Evolutionary conservation across 176 grass and related monocot genomes (phyloP).

Genomic region (Poa pratensis): DNA sequence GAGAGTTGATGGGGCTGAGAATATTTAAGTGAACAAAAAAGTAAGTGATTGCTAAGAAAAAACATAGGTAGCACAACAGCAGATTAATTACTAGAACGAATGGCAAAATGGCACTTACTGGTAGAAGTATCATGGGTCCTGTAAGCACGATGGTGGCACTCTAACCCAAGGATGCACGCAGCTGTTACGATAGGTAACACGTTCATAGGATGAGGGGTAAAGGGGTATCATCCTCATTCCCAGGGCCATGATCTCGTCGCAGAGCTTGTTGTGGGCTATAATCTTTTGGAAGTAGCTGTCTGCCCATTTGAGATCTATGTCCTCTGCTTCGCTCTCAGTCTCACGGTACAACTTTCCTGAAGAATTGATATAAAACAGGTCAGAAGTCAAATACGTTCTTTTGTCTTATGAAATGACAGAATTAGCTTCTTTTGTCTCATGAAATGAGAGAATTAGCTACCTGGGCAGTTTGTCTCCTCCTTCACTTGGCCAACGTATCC

Average conservation of each 20-base stretch:
- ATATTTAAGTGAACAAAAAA: background rate
- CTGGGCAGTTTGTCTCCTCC: conserved; percentile 16
- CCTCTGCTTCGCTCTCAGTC: background rate
- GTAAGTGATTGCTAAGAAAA: background rate
- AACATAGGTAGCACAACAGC: background rate
- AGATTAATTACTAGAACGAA: conserved; percentile 12
- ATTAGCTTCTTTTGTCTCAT: background rate
- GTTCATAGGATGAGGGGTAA: background rate
- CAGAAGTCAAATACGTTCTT: background rate
- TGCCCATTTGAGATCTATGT: background rate
- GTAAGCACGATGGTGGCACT: conserved; percentile 25
- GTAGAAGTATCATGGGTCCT: conserved; percentile 23
- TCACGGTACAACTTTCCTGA: background rate
- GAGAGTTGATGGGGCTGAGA: conserved; percentile 22
- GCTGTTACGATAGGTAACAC: background rate
- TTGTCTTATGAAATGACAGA: background rate
- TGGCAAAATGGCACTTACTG: background rate
- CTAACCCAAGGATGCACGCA: background rate
- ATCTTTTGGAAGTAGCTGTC: background rate
- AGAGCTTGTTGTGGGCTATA: background rate
- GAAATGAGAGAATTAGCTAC: background rate
- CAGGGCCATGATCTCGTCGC: background rate
- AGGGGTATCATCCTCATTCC: conserved; percentile 21
- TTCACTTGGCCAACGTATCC: background rate
- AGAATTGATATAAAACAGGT: conserved; percentile 1